These are phyloP conservation scores for Graphium sp. DNA, from an alignment of 2,329 filamentous ascomycete species.

Conservation along the genomic window DNA sequence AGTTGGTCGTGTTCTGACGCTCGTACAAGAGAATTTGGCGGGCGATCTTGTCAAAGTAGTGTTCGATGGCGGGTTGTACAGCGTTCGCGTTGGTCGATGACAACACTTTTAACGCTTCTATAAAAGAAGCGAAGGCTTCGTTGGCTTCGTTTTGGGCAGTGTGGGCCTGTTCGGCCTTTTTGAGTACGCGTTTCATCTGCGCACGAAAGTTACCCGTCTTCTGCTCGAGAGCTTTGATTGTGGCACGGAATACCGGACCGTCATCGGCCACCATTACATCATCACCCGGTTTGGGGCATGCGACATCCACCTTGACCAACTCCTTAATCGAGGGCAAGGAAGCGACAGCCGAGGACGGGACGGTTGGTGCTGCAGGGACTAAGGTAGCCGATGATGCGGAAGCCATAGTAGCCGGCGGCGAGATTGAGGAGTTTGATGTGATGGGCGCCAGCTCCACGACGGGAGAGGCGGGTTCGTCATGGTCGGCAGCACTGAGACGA, in stretches of 20 bases:
- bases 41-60: slow-evolving; percentile 96
- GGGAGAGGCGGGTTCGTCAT: slow-evolving; percentile 42
- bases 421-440: slow-evolving; percentile 7
- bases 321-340: slow-evolving; percentile 15
- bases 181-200: slow-evolving; percentile 92
- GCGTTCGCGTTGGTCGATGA: slow-evolving; percentile 86
- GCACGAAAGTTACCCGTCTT: slow-evolving; percentile 89
- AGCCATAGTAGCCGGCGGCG: slow-evolving; percentile 10
- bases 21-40: slow-evolving; percentile 81
- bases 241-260: slow-evolving; percentile 87
- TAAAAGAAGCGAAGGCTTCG: slow-evolving; percentile 65
- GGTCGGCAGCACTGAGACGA: slow-evolving; percentile 56
- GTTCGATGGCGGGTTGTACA: slow-evolving; percentile 89
- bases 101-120: slow-evolving; percentile 74
- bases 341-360: slow-evolving; percentile 7
- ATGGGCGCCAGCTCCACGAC: slow-evolving; percentile 8
- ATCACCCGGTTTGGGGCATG: slow-evolving; percentile 68
- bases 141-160: slow-evolving; percentile 70
- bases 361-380: too few relatives aligned
- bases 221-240: slow-evolving; percentile 89
- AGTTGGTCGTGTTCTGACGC: slow-evolving; percentile 62
- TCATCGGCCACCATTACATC: slow-evolving; percentile 78
- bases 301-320: slow-evolving; percentile 70
- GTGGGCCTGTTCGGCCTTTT: slow-evolving; percentile 80
- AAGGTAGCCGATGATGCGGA: slow-evolving; percentile 6